Conservation (phyloP, 139 green algal genomes). For the Coelastrella sp. region DNA sequence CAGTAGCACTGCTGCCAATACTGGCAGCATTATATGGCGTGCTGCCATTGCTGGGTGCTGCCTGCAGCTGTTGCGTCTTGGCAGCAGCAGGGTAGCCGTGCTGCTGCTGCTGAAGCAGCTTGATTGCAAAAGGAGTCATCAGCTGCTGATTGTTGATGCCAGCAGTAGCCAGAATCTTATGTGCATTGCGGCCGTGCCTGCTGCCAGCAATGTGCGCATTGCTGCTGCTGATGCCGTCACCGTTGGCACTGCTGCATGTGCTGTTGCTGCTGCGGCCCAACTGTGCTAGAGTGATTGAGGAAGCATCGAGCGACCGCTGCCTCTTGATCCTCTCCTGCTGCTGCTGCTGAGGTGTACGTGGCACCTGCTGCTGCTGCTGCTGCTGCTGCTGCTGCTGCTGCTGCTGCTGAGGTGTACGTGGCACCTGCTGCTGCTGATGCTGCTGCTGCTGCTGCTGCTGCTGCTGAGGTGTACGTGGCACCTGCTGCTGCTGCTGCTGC, state of each 20-base stretch:
- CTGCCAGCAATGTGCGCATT: no score
- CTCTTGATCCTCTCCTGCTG: not conserved
- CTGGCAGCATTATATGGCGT: no score
- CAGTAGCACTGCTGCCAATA: not conserved
- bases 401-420: not conserved
- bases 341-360: not conserved
- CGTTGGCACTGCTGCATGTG: not conserved
- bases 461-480: not conserved
- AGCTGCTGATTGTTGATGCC: not conserved
- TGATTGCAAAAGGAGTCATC: not conserved
- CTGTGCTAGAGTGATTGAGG: not conserved
- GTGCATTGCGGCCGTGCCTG: not conserved
- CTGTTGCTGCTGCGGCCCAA: not conserved
- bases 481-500: not conserved
- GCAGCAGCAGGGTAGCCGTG: not conserved
- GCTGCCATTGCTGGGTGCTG: not conserved
- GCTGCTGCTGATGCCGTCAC: not conserved
- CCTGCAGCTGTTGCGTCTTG: not conserved
- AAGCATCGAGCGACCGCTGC: not conserved
- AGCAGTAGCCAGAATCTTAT: constrained; percentile 1
- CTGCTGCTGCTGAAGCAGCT: constrained; percentile 7
- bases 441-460: not conserved
- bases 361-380: not conserved
- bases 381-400: not conserved
- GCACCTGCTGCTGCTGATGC: not conserved